These are phyloP conservation scores for Leccinum sublutescens DNA, from an alignment of 768 basidiomycete genomes.

Conservation along the genomic window DNA sequence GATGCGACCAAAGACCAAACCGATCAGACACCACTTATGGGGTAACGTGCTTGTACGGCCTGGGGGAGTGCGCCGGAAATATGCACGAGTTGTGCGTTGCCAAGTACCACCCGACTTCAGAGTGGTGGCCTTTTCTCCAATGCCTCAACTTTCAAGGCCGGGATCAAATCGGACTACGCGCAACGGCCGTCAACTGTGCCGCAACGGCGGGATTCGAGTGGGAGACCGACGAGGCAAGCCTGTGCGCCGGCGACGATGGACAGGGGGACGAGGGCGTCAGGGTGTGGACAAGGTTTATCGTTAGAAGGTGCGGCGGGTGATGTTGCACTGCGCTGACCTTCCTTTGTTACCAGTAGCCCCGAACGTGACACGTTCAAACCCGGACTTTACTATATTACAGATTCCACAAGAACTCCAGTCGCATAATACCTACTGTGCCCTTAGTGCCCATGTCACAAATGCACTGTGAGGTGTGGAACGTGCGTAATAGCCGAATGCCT, in stretches of 20 bases:
- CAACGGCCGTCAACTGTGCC: conserved; percentile 67
- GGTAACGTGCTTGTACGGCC: conserved; percentile 79
- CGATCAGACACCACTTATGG: conserved; percentile 66
- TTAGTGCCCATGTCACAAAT: conserved; percentile 67
- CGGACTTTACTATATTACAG: conserved; percentile 56
- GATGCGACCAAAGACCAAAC: conserved; percentile 48
- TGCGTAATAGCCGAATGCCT: conserved; percentile 47
- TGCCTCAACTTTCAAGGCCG: conserved; percentile 73
- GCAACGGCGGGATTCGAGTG: conserved; percentile 64
- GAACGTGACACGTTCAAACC: conserved; percentile 57
- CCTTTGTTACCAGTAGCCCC: conserved; percentile 51
- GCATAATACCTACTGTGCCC: conserved; percentile 43
- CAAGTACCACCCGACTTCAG: conserved; percentile 49
- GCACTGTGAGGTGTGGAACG: conserved; percentile 63
- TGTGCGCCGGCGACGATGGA: conserved; percentile 62
- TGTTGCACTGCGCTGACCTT: conserved; percentile 39
- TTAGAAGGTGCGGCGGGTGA: conserved; percentile 1
- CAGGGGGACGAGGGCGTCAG: conserved; percentile 58
- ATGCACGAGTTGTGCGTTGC: conserved; percentile 83
- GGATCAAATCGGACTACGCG: conserved; percentile 60
- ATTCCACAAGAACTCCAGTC: conserved; percentile 64
- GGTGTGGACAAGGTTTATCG: conserved; percentile 3
- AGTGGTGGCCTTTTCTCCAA: conserved; percentile 82
- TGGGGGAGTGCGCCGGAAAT: conserved; percentile 82
- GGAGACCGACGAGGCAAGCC: conserved; percentile 53